phyloP scores from a whole-genome alignment of 2,329 filamentous ascomycete genomes.

The Trichocomaceae sp. region DNA sequence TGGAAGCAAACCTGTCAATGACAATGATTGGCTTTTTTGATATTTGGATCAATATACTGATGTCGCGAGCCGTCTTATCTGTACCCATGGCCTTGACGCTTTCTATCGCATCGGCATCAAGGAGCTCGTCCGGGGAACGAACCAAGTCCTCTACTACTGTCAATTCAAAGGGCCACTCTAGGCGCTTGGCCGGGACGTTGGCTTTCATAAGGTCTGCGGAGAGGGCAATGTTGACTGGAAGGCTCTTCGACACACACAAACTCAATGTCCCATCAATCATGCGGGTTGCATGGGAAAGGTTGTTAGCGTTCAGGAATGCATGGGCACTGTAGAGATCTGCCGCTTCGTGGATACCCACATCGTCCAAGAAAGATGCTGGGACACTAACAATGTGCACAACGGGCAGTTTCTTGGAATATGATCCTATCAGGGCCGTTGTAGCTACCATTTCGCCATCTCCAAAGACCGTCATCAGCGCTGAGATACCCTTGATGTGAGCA shows the following conservation, averaged over 20 bases:
- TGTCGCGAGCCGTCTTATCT: no score
- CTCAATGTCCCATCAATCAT: constrained; percentile 73
- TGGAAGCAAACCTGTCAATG: no score
- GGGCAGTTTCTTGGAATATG: constrained; percentile 66
- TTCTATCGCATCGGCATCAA: no score
- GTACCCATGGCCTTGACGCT: no score
- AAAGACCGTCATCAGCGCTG: constrained; percentile 18
- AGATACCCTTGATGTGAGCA: constrained; percentile 16
- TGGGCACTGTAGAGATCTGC: constrained; percentile 46
- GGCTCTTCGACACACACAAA: constrained; percentile 65
- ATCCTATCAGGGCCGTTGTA: constrained; percentile 56
- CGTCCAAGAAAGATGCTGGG: constrained; percentile 31
- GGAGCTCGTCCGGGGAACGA: no score
- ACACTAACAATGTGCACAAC: constrained; percentile 58
- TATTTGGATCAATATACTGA: background rate
- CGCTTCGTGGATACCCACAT: no score
- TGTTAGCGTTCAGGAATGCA: constrained; percentile 54
- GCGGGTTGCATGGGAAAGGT: constrained; percentile 51
- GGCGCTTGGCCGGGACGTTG: constrained; percentile 47
- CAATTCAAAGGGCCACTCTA: no score
- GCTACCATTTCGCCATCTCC: constrained; percentile 17
- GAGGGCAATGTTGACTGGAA: constrained; percentile 77
- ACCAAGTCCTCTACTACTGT: no score
- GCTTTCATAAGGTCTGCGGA: constrained; percentile 73
- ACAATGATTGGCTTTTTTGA: background rate